These are phyloP conservation scores for Fusarium tanahbumbuense DNA, from an alignment of 2,329 filamentous ascomycete species.

Conservation along the genomic window DNA sequence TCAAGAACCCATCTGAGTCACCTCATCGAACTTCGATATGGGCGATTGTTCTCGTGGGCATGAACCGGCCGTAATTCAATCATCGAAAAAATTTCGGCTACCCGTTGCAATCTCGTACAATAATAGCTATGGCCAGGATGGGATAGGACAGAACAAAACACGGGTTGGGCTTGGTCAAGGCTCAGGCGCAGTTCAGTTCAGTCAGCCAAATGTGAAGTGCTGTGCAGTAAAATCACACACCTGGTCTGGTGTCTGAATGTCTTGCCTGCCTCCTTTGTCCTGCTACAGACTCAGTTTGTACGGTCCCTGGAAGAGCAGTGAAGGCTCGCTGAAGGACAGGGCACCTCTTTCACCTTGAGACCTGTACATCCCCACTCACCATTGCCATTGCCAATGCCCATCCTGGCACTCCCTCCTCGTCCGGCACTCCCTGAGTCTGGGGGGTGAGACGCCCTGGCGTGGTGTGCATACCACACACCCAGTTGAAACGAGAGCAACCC, in stretches of 20 bases:
- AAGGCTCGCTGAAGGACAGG: conserved; percentile 20
- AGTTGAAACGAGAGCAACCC: conserved; percentile 30
- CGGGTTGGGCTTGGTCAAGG: conserved; percentile 10
- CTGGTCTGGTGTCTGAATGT: conserved; percentile 43
- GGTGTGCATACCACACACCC: conserved; percentile 20
- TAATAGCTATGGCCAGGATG: conserved; percentile 22
- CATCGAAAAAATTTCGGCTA: conserved; percentile 35
- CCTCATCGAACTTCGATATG: conserved; percentile 42
- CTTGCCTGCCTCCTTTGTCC: conserved; percentile 33
- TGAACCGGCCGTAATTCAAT: conserved; percentile 36
- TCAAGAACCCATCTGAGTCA: conserved; percentile 43
- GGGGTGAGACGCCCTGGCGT: conserved; percentile 38
- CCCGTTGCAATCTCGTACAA: conserved; percentile 31
- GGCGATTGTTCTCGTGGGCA: conserved; percentile 33
- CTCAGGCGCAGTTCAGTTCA: conserved; percentile 26
- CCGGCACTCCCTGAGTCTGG: conserved; percentile 18
- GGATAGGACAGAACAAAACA: conserved; percentile 16
- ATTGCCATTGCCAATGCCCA: background rate
- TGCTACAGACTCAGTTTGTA: conserved; percentile 5
- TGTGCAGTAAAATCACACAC: conserved; percentile 42
- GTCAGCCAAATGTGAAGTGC: conserved; percentile 13
- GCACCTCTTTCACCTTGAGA: conserved; percentile 26
- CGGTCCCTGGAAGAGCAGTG: conserved; percentile 9
- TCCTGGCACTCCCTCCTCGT: conserved; percentile 29
- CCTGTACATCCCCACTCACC: conserved; percentile 18